These are phyloP conservation scores for Psophocarpus tetragonolobus DNA, from an alignment of 306 rosid genomes.

Conservation along the genomic window DNA sequence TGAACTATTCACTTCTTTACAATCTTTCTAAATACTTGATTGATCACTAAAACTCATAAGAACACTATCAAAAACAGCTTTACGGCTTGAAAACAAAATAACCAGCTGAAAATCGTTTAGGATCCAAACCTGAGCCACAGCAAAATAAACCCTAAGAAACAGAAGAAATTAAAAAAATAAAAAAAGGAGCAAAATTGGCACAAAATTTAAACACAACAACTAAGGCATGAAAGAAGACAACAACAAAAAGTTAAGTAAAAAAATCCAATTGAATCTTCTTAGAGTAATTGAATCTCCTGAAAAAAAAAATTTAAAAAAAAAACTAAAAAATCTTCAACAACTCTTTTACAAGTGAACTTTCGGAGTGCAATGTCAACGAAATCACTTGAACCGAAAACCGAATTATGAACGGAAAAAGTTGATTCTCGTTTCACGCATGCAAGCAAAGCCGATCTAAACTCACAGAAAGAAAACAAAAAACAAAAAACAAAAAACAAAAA, in stretches of 20 bases:
- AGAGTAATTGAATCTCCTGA: background rate
- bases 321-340: background rate
- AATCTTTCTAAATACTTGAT: background rate
- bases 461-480: background rate
- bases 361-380: background rate
- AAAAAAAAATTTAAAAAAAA: background rate
- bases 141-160: background rate
- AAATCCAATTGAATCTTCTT: background rate
- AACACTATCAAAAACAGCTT: background rate
- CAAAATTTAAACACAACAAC: background rate
- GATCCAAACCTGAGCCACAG: background rate
- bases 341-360: background rate
- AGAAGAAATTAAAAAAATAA: background rate
- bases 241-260: background rate
- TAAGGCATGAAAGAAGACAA: background rate
- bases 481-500: background rate
- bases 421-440: background rate
- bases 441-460: constrained; percentile 34
- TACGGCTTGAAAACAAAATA: background rate
- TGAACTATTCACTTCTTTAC: background rate
- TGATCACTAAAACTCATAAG: background rate
- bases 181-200: background rate
- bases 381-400: background rate
- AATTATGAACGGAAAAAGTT: background rate
- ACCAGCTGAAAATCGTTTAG: background rate